phyloP scores from a whole-genome alignment of 768 basidiomycete genomes.

The Podaxis carcinomalis region DNA sequence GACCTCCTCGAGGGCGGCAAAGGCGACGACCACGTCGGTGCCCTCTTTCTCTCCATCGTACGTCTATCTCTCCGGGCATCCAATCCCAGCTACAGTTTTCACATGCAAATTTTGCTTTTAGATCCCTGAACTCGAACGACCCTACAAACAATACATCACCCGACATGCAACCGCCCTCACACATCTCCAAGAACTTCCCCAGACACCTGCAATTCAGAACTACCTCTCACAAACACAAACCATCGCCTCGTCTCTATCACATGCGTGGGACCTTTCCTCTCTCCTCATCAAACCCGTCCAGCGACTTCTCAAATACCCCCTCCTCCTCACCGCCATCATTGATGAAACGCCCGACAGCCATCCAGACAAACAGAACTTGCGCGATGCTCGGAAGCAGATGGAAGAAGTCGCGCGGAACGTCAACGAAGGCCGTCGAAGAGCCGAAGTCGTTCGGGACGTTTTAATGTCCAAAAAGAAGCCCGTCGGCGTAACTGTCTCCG shows the following conservation, averaged over 20 bases:
- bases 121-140: conserved; percentile 67
- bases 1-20: conserved; percentile 54
- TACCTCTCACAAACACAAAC: conserved; percentile 67
- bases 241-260: conserved; percentile 67
- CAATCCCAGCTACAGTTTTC: background rate
- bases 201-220: conserved; percentile 52
- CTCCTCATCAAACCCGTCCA: conserved; percentile 98
- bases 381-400: conserved; percentile 50
- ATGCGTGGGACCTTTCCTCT: conserved; percentile 91
- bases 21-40: conserved; percentile 69
- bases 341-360: conserved; percentile 70
- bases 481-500: conserved; percentile 41
- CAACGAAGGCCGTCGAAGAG: conserved; percentile 72
- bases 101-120: conserved; percentile 20
- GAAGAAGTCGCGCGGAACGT: conserved; percentile 73
- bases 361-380: conserved; percentile 57
- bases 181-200: conserved; percentile 49
- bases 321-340: conserved; percentile 75
- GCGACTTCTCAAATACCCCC: conserved; percentile 88
- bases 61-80: conserved; percentile 24
- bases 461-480: conserved; percentile 42
- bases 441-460: conserved; percentile 77
- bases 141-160: conserved; percentile 79
- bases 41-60: conserved; percentile 66
- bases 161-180: conserved; percentile 71